Conservation (phyloP, 73 alveolate species). For the Tetrahymena malaccensis region DNA sequence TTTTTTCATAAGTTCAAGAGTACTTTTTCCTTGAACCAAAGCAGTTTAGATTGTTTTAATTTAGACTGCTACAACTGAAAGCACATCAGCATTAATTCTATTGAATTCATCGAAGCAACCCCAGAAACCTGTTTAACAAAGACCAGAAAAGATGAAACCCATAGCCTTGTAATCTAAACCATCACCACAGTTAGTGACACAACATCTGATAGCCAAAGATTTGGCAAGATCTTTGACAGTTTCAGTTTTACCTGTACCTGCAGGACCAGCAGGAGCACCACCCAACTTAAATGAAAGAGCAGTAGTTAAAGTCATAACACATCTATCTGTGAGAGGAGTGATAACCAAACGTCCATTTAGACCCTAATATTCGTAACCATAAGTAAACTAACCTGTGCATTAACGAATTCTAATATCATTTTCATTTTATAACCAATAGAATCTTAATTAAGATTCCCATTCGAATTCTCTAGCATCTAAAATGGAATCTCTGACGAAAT, state of each 20-base stretch:
- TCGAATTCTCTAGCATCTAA: conserved; percentile 97
- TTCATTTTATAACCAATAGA: conserved; percentile 95
- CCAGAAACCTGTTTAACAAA: conserved; percentile 98
- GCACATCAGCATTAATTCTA: conserved; percentile 98
- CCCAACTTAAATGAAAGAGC: conserved; percentile 95
- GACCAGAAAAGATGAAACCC: conserved; percentile 98
- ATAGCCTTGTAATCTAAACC: conserved; percentile 95
- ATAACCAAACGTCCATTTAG: conserved; percentile 95
- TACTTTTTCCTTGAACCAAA: conserved; percentile 64
- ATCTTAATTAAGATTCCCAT: conserved; percentile 98
- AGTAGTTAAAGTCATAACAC: conserved; percentile 98
- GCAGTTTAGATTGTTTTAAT: conserved; percentile 93
- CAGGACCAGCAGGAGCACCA: conserved; percentile 99
- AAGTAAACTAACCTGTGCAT: conserved; percentile 92
- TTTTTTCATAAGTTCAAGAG: conserved; percentile 87
- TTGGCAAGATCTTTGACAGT: conserved; percentile 98
- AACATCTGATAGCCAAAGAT: conserved; percentile 93
- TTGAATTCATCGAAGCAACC: conserved; percentile 99
- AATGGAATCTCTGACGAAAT: conserved; percentile 90
- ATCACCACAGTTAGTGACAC: conserved; percentile 98
- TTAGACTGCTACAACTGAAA: conserved; percentile 98
- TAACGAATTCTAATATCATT: conserved; percentile 92
- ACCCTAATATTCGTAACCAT: conserved; percentile 90
- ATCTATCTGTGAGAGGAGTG: conserved; percentile 99
- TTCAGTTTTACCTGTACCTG: conserved; percentile 99